Evolutionary conservation across 192 early-diverging fungal species (phyloP).

Genomic region (Coemansia sp.): DNA sequence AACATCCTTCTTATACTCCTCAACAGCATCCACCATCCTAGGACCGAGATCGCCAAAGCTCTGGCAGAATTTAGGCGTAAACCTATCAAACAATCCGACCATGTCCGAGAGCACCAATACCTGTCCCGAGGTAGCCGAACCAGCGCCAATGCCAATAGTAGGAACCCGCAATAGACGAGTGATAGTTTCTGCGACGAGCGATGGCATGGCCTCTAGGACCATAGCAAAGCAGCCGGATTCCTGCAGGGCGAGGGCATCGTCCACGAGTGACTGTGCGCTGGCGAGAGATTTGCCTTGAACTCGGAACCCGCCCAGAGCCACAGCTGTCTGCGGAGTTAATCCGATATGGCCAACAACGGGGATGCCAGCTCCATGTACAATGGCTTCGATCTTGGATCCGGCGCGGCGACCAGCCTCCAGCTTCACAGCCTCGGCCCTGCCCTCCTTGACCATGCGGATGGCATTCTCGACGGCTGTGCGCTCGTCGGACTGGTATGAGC

Average conservation of each 20-base stretch:
- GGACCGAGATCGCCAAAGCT: constrained; percentile 78
- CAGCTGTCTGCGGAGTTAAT: constrained; percentile 90
- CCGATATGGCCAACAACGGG: constrained; percentile 96
- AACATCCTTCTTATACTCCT: constrained; percentile 78
- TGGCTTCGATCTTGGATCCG: constrained; percentile 71
- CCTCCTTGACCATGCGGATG: constrained; percentile 87
- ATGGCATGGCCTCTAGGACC: constrained; percentile 92
- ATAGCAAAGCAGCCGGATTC: constrained; percentile 89
- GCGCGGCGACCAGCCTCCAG: constrained; percentile 93
- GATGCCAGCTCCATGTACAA: constrained; percentile 82
- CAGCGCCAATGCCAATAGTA: constrained; percentile 98
- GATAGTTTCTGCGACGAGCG: constrained; percentile 83
- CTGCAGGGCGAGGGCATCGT: constrained; percentile 89
- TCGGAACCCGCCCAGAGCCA: constrained; percentile 85
- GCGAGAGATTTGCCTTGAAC: constrained; percentile 89
- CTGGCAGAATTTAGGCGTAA: constrained; percentile 94
- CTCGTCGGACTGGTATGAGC: constrained; percentile 82
- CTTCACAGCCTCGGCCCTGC: constrained; percentile 92
- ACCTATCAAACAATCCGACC: constrained; percentile 90
- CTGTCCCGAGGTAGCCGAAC: constrained; percentile 85
- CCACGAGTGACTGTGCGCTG: constrained; percentile 74
- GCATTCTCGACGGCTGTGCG: constrained; percentile 77
- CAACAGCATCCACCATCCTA: constrained; percentile 72
- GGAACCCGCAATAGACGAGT: constrained; percentile 80
- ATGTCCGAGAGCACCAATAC: constrained; percentile 92